These are phyloP conservation scores for Urochloa ruziziensis DNA, from an alignment of 176 grass and related monocot species.

Conservation along the genomic window DNA sequence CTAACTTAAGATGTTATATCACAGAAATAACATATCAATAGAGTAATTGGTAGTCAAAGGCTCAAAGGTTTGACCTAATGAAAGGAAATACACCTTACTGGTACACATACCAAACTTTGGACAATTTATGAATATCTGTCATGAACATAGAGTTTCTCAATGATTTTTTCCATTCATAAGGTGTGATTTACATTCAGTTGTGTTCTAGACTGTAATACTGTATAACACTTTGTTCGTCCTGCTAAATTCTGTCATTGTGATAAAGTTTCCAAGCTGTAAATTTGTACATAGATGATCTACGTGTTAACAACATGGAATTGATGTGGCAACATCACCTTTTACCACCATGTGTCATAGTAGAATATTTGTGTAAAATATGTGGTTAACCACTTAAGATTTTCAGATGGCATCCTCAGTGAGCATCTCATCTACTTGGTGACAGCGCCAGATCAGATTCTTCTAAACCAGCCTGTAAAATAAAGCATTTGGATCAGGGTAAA, in stretches of 20 bases:
- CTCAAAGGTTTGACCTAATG: no score
- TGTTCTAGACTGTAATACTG: background rate
- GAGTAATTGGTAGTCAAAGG: no score
- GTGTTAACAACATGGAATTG: background rate
- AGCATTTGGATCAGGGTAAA: conserved; percentile 6
- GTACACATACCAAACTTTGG: background rate
- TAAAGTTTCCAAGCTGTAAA: conserved; percentile 3
- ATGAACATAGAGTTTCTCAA: background rate
- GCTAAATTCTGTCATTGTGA: background rate
- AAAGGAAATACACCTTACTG: background rate
- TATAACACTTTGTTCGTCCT: background rate
- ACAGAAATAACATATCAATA: no score
- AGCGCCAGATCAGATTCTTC: conserved; percentile 27
- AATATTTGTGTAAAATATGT: background rate
- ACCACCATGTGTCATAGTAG: background rate
- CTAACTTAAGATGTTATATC: no score
- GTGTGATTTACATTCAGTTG: background rate
- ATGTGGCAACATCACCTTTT: conserved; percentile 21
- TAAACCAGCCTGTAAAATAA: conserved; percentile 28
- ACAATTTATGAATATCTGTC: background rate
- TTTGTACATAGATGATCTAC: background rate
- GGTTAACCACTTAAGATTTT: conserved; percentile 16
- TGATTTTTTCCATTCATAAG: background rate
- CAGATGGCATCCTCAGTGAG: background rate
- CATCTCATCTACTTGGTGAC: conserved; percentile 23